Conservation (phyloP, 495 filamentous ascomycete genomes). For the Letharia columbiana region DNA sequence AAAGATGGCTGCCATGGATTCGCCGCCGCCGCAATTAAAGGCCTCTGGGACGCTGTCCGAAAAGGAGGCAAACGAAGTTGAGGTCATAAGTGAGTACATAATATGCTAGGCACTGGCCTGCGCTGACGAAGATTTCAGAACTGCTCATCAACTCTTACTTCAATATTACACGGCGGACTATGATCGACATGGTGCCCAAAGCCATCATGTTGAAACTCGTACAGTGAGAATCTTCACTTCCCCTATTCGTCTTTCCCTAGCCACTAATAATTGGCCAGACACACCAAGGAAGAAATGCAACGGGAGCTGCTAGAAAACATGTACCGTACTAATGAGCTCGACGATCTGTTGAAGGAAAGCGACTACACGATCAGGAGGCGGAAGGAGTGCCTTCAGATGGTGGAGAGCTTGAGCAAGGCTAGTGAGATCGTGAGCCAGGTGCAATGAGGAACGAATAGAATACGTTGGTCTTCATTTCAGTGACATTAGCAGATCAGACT, state of each 20-base stretch:
- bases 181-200: slow-evolving; percentile 99
- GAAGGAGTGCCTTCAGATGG: slow-evolving; percentile 99
- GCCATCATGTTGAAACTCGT: slow-evolving; percentile 98
- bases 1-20: slow-evolving; percentile 98
- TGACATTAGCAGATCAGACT: not conserved
- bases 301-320: slow-evolving; percentile 95
- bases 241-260: not conserved
- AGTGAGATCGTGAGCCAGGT: slow-evolving; percentile 97
- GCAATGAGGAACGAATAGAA: slow-evolving; percentile 47
- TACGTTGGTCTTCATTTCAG: not conserved
- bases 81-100: slow-evolving; percentile 85
- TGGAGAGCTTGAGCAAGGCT: slow-evolving; percentile 78
- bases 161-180: slow-evolving; percentile 93
- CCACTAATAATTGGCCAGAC: slow-evolving; percentile 42
- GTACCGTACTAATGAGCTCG: slow-evolving; percentile 82
- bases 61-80: slow-evolving; percentile 87
- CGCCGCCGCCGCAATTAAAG: slow-evolving; percentile 86
- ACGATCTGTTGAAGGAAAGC: slow-evolving; percentile 93
- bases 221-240: slow-evolving; percentile 50
- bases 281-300: slow-evolving; percentile 98
- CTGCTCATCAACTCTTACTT: slow-evolving; percentile 94
- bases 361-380: slow-evolving; percentile 91
- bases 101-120: slow-evolving; percentile 14
- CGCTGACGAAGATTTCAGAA: slow-evolving; percentile 45
- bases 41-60: slow-evolving; percentile 87